phyloP scores from a whole-genome alignment of 2,329 filamentous ascomycete genomes.

The Colletotrichum karsti region DNA sequence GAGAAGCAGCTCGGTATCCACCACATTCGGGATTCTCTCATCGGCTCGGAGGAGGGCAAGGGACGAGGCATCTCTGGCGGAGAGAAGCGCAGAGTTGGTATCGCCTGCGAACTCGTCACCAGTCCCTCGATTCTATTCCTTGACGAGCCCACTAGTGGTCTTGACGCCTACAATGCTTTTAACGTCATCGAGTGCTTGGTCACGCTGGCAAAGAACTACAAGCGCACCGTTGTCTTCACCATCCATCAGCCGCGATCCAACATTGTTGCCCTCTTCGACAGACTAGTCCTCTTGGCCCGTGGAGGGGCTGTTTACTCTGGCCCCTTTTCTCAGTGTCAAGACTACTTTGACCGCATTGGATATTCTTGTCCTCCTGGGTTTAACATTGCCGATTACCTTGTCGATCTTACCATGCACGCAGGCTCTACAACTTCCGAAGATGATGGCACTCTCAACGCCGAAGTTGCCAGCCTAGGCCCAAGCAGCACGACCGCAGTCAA shows the following conservation, averaged over 20 bases:
- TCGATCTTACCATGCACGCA: slow-evolving; percentile 98
- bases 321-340: slow-evolving; percentile 86
- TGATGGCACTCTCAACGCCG: slow-evolving; percentile 60
- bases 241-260: slow-evolving; percentile 98
- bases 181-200: slow-evolving; percentile 98
- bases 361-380: slow-evolving; percentile 96
- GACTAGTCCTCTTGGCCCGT: slow-evolving; percentile 88
- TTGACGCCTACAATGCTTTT: slow-evolving; percentile 97
- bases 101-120: slow-evolving; percentile 96
- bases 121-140: slow-evolving; percentile 97
- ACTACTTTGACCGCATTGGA: slow-evolving; percentile 91
- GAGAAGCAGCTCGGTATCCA: slow-evolving; percentile 96
- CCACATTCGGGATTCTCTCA: slow-evolving; percentile 92
- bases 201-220: slow-evolving; percentile 93
- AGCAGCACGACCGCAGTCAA: slow-evolving; percentile 91
- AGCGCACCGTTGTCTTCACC: slow-evolving; percentile 96
- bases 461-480: slow-evolving; percentile 75
- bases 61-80: slow-evolving; percentile 96
- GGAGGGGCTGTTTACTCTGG: slow-evolving; percentile 94
- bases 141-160: slow-evolving; percentile 94
- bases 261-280: slow-evolving; percentile 96
- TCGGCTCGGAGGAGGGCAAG: slow-evolving; percentile 94
- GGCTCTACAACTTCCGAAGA: slow-evolving; percentile 69
- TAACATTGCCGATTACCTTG: slow-evolving; percentile 98
- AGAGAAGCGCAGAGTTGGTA: slow-evolving; percentile 94